Base-by-base conservation (phyloP, 805 yeast genomes). In the Yamadazyma scolyti region DNA sequence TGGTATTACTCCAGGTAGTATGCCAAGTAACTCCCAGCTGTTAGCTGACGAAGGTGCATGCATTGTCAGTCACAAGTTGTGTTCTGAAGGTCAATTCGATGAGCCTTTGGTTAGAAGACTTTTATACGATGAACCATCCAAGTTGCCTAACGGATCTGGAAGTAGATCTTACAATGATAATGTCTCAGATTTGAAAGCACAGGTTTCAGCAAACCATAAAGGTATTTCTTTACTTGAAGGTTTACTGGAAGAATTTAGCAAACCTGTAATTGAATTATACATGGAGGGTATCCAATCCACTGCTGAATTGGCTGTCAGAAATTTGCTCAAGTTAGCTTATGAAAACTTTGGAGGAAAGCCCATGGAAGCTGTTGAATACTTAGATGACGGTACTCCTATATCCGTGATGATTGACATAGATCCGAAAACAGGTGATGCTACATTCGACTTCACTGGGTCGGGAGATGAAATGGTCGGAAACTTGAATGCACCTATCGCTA, bases 1-100 rank as follows among this genome's bases (percentile, higher is more conserved):
- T 11, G 94, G 95, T 9, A 75, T 82, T 36, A 60, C 86, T 20
- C 95, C 97, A 1, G 97, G 97, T 1, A 82, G 95, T 0, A 87
- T 89, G 88, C 96, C 97, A 10, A 95, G 96, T 7, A 79, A 82
- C 50, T 86, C 96, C 2, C 85, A 79, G 47, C 78, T 79, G 37
- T 60, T 90, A 23, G 82, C 77, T 68, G 89, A 89, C 50, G 97
- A 89, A 58, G 97, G 97, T 26, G 96, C 96, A 2, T 76, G 85
- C 3, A 87, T 90, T 20, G 73, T 76, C 47, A 79, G 93, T 1
- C 89, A 82, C 51, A 68, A 83, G 37, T 66, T 90, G 10, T 90
- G 88, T 6, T 31, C 39, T 4, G 58, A 68, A 19, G 95, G 95
- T 3, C 63, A 61, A 25, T 89, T 89, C 52, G 88, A 88, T 48